These are phyloP conservation scores for Eucommia ulmoides DNA, from an alignment of 257 asterid genomes.

Conservation along the genomic window DNA sequence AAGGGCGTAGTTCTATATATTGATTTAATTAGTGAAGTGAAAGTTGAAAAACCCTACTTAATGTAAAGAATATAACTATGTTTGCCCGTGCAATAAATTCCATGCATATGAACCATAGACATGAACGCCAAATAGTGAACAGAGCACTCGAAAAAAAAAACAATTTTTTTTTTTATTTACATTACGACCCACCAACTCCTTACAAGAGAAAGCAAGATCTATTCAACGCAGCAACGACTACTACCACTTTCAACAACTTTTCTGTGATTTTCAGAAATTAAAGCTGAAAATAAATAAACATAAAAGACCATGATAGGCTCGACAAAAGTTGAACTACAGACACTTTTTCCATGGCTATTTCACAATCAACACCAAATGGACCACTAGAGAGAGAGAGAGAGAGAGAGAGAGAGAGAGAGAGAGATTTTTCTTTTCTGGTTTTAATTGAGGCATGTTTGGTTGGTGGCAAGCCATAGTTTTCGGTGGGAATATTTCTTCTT, in stretches of 20 bases:
- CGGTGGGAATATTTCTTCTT: background rate
- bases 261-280: background rate
- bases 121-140: background rate
- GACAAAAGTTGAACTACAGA: constrained; percentile 5
- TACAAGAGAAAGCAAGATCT: background rate
- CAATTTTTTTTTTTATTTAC: no score
- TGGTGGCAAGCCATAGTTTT: constrained; percentile 9
- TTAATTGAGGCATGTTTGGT: constrained; percentile 17
- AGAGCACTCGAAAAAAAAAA: background rate
- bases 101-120: background rate
- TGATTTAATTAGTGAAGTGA: no score
- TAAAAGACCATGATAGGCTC: background rate
- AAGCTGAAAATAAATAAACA: no score
- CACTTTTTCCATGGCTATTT: constrained; percentile 1
- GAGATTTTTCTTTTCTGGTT: constrained; percentile 12
- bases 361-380: no score
- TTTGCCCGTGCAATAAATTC: background rate
- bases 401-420: constrained; percentile 2
- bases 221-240: background rate
- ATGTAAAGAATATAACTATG: no score
- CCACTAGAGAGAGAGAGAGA: constrained; percentile 11
- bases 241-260: background rate
- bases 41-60: no score
- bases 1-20: no score
- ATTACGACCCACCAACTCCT: background rate